Base-by-base conservation (phyloP, 1,139 yeast species). In the Petasospora rhodanensis region DNA sequence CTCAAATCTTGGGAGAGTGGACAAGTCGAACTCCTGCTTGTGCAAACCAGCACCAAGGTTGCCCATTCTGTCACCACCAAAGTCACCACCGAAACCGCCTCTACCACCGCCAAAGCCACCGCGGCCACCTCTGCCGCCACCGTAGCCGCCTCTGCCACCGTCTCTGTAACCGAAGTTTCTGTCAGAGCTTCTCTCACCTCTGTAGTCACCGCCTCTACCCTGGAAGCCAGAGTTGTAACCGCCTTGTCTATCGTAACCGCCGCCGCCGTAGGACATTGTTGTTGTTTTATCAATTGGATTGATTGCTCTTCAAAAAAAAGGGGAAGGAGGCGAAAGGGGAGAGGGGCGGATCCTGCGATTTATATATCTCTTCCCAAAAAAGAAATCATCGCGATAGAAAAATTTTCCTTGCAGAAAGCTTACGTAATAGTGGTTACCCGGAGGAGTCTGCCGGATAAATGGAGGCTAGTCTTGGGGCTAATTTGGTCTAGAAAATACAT, bases 1-100 rank as follows among this genome's bases (percentile, higher is more conserved):
- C 64, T 89, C 96, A 58, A 91, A 93, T 57, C 79, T 79, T 52
- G 96, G 95, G 60, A 89, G 66, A 18, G 75, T 56, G 47, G 74
- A 79, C 37, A 80, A 47, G 56, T 86, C 94, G 84, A 91, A 89
- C 43, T 81, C 75, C 52, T 87, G 96, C 47, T 79, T 70, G 56
- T 62, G 67, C 50, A 73, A 70, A 62, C 68, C 74, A 64, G 57
- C 73, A 61, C 79, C 89, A 54, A 67, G 63, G 51, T 64, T 64
- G 44, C 67, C 64, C 54, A 61, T 62, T 41, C 60, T 57, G 51
- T 65, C 68, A 31, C 66, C 61, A 34, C 62, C 58, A 19, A 59
- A 56, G 35, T 65, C 57, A 24, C 51, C 66, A 31, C 66, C 61
- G 32, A 54, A 50, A 28, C 54, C 48, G 35, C 58, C 55, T 35